phyloP scores from a whole-genome alignment of 495 filamentous ascomycete species.

The Apodospora peruviana region DNA sequence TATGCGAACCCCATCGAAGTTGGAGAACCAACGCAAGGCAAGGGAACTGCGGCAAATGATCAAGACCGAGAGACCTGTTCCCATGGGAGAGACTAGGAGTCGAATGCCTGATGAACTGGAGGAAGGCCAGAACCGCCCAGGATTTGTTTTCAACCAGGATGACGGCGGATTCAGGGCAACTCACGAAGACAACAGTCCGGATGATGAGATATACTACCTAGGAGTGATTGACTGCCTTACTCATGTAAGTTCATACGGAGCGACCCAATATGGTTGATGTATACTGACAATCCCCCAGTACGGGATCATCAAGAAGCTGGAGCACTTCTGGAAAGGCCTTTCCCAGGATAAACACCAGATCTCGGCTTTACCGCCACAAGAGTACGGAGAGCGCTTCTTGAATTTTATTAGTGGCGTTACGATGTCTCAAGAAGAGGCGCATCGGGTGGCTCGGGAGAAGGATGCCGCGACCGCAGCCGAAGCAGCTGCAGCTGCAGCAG shows the following conservation, averaged over 20 bases:
- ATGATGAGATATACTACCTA: constrained; percentile 93
- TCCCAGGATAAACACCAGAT: constrained; percentile 76
- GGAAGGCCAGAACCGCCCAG: constrained; percentile 46
- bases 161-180: constrained; percentile 93
- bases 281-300: constrained; percentile 55
- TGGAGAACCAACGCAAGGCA: constrained; percentile 89
- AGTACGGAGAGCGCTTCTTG: constrained; percentile 91
- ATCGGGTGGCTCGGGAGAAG: constrained; percentile 52
- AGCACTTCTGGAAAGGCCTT: constrained; percentile 91
- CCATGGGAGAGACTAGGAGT: constrained; percentile 78
- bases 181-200: constrained; percentile 78
- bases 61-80: constrained; percentile 85
- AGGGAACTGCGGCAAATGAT: constrained; percentile 87
- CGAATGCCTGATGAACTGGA: constrained; percentile 83
- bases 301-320: constrained; percentile 77
- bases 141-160: constrained; percentile 79
- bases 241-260: constrained; percentile 58
- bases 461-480: constrained; percentile 38
- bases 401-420: constrained; percentile 88
- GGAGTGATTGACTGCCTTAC: constrained; percentile 98
- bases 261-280: background rate
- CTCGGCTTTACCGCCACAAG: constrained; percentile 84
- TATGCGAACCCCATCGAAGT: constrained; percentile 86
- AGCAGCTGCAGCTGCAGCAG: constrained; percentile 26
- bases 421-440: constrained; percentile 78